These are phyloP conservation scores for Podila verticillata DNA, from an alignment of 192 early-diverging fungal genomes.

Conservation along the genomic window DNA sequence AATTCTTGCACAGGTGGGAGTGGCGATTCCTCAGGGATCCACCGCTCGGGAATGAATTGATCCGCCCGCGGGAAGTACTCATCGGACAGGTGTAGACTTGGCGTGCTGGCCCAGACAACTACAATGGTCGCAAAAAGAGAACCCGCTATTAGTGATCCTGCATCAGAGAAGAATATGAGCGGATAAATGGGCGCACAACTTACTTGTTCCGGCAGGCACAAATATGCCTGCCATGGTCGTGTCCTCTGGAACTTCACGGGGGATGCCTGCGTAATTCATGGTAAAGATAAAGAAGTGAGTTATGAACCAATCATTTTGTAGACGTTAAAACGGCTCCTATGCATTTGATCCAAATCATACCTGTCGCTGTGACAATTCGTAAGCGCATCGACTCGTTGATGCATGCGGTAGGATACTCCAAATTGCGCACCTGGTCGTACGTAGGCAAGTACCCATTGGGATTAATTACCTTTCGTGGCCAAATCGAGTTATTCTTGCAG, in stretches of 20 bases:
- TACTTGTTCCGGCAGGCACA: slow-evolving; percentile 56
- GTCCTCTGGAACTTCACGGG: slow-evolving; percentile 47
- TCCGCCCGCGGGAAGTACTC: slow-evolving; percentile 58
- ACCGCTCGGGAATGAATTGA: slow-evolving; percentile 64
- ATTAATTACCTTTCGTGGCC: slow-evolving; percentile 16
- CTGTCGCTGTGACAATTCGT: slow-evolving; percentile 43
- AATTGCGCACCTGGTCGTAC: slow-evolving; percentile 53
- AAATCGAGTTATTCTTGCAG: slow-evolving; percentile 27
- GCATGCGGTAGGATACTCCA: slow-evolving; percentile 58
- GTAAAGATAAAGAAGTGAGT: too few relatives aligned
- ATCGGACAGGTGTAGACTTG: slow-evolving; percentile 25
- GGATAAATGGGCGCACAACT: not conserved
- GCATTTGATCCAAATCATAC: not conserved
- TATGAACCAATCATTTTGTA: too few relatives aligned
- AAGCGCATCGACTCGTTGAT: slow-evolving; percentile 62
- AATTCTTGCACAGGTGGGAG: slow-evolving; percentile 24
- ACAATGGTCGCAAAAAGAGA: too few relatives aligned
- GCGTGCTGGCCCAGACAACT: slow-evolving; percentile 23
- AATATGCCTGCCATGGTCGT: slow-evolving; percentile 53
- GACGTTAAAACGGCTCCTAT: not conserved
- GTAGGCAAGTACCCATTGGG: not conserved
- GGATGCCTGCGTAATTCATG: slow-evolving; percentile 26
- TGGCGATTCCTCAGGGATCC: slow-evolving; percentile 36
- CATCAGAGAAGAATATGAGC: not conserved
- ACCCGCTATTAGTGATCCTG: not conserved